These are phyloP conservation scores for Arthromyces matolae DNA, from an alignment of 768 basidiomycete species.

Conservation along the genomic window DNA sequence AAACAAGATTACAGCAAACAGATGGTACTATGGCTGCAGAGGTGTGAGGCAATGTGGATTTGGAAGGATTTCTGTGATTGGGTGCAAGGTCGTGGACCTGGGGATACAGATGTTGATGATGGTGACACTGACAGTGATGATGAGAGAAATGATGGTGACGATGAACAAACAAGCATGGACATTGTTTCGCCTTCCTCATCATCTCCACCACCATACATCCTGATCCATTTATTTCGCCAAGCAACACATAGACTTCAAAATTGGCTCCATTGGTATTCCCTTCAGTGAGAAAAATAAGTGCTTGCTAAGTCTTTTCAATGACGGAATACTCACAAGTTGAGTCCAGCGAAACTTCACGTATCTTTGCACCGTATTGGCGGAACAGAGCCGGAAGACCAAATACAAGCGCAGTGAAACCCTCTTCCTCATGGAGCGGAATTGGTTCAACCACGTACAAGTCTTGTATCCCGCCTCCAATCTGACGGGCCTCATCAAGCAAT, in stretches of 20 bases:
- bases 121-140: not conserved
- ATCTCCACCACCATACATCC: no score
- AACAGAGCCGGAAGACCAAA: not conserved
- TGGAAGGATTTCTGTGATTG: slow-evolving; percentile 12
- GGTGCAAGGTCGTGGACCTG: no score
- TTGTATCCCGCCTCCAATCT: not conserved
- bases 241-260: not conserved
- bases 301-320: no score
- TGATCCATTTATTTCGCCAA: not conserved
- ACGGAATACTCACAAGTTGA: not conserved
- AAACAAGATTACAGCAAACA: slow-evolving; percentile 23
- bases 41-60: slow-evolving; percentile 30
- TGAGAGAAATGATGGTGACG: not conserved
- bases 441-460: not conserved
- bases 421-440: not conserved
- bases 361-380: not conserved
- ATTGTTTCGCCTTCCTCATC: no score
- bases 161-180: no score
- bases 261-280: not conserved
- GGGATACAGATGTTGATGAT: not conserved
- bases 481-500: not conserved
- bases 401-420: not conserved
- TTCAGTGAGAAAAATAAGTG: not conserved
- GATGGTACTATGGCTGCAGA: slow-evolving; percentile 31
- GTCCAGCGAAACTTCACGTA: not conserved